These are phyloP conservation scores for Pisolithus marmoratus DNA, from an alignment of 768 basidiomycete genomes.

Conservation along the genomic window DNA sequence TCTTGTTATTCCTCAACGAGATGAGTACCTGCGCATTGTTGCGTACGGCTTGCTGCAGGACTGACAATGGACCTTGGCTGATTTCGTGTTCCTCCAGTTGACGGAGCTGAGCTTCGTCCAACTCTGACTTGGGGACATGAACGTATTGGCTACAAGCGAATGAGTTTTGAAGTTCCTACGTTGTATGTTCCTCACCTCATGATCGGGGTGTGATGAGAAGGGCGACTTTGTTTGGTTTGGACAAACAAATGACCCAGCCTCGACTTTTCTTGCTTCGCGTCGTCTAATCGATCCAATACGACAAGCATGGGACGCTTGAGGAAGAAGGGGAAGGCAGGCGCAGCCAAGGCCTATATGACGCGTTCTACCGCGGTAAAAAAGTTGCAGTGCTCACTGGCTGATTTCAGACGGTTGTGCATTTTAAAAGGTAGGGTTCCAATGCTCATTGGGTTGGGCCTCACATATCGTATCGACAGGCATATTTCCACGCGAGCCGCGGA, in stretches of 20 bases:
- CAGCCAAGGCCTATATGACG: conserved; percentile 88
- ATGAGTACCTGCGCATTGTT: conserved; percentile 98
- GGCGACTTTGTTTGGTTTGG: conserved; percentile 20
- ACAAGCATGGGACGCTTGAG: conserved; percentile 70
- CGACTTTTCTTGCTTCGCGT: not conserved
- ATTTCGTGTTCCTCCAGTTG: conserved; percentile 98
- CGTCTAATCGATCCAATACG: not conserved
- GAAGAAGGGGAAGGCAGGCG: conserved; percentile 85
- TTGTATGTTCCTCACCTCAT: conserved; percentile 27
- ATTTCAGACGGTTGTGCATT: conserved; percentile 95
- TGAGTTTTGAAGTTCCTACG: not conserved
- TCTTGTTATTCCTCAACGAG: conserved; percentile 97
- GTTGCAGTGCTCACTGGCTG: conserved; percentile 92
- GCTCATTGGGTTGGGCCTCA: conserved; percentile 1
- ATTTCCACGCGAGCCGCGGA: conserved; percentile 92
- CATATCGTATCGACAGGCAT: conserved; percentile 56
- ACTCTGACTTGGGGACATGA: conserved; percentile 93
- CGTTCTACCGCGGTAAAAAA: conserved; percentile 90
- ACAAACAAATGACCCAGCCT: conserved; percentile 22
- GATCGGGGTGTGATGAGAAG: conserved; percentile 11
- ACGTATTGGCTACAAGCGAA: conserved; percentile 77
- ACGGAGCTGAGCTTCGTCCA: conserved; percentile 94
- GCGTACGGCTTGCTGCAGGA: conserved; percentile 94
- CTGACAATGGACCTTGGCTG: conserved; percentile 94
- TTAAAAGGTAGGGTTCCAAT: conserved; percentile 69